Percentiles rank a stretch among this genome's conserved stretches.
Conservation (phyloP, 768 basidiomycete genomes). For the Pleurotus citrinopileatus region DNA sequence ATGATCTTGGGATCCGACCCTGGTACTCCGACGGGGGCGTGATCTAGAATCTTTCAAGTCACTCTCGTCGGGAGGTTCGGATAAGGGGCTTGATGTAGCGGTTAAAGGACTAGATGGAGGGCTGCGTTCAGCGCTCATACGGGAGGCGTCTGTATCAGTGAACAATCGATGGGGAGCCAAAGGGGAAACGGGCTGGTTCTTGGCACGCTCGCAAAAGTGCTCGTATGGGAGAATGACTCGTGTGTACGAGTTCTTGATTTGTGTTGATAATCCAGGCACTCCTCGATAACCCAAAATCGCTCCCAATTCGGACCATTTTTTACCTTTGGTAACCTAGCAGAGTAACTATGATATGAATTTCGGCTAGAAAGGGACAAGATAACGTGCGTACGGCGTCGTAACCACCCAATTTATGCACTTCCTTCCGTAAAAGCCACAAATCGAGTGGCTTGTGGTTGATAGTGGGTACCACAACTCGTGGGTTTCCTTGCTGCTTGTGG, state of each 20-base stretch:
- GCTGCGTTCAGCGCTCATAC: conserved; percentile 44
- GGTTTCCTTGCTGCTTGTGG: conserved; percentile 93
- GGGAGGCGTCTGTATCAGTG: conserved; percentile 41
- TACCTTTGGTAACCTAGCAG: conserved; percentile 72
- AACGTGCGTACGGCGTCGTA: conserved; percentile 67
- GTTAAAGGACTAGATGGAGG: conserved; percentile 75
- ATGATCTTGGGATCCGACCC: conserved; percentile 52
- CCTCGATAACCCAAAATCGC: conserved; percentile 80
- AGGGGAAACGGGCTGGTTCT: conserved; percentile 57
- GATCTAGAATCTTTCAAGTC: conserved; percentile 49
- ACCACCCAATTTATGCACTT: conserved; percentile 87
- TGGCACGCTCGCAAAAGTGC: conserved; percentile 76
- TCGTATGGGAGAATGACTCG: conserved; percentile 97
- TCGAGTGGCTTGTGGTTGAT: conserved; percentile 93
- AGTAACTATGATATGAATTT: conserved; percentile 19
- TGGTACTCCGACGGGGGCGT: conserved; percentile 49
- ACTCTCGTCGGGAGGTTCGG: conserved; percentile 77
- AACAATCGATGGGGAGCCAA: conserved; percentile 23
- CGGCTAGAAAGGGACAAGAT: conserved; percentile 9
- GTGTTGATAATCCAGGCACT: conserved; percentile 77
- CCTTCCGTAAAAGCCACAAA: conserved; percentile 89
- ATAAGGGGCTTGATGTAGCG: conserved; percentile 73
- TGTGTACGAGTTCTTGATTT: conserved; percentile 87
- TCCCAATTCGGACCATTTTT: conserved; percentile 88
- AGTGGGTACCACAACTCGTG: conserved; percentile 87